Conservation (phyloP, 148 eudicot genomes). For the Chenopodium album region DNA sequence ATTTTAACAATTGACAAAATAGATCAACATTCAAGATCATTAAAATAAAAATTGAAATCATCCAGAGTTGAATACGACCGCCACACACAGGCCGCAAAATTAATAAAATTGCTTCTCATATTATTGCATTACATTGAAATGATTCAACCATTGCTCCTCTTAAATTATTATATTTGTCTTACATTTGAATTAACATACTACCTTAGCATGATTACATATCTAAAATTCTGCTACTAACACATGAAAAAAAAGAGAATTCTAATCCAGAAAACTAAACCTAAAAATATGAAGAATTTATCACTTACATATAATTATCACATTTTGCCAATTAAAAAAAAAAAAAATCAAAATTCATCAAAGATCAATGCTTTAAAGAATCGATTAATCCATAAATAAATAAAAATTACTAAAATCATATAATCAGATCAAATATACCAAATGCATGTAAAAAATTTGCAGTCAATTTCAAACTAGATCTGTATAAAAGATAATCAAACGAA, state of each 20-base stretch:
- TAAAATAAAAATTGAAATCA: neutral
- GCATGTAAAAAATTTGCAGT: neutral
- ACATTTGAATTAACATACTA: neutral
- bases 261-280: neutral
- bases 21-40: neutral
- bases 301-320: too few relatives aligned
- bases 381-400: neutral
- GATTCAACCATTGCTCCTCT: neutral
- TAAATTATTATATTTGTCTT: neutral
- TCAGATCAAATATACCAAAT: neutral
- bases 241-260: neutral
- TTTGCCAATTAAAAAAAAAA: neutral
- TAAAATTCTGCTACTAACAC: neutral
- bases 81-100: neutral
- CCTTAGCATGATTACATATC: neutral
- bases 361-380: neutral
- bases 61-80: neutral
- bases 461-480: neutral
- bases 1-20: neutral
- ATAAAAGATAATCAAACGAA: neutral
- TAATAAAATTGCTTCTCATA: neutral
- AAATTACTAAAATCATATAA: neutral
- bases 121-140: neutral
- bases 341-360: neutral
- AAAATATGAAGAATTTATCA: too few relatives aligned